Base-by-base conservation (phyloP, 2,329 filamentous ascomycete species). In the Scytalidium lignicola region DNA sequence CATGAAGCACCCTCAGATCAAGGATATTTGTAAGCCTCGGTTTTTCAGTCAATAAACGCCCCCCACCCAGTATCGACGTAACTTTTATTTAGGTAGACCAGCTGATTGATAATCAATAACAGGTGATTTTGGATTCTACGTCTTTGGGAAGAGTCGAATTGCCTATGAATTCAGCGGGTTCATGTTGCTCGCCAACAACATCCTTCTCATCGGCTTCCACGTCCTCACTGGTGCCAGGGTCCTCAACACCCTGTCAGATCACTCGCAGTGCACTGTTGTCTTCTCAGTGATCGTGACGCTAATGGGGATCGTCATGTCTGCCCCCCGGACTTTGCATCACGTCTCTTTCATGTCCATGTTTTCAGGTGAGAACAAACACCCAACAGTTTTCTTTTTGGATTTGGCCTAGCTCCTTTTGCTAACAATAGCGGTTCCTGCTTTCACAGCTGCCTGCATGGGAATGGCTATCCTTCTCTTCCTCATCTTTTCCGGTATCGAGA, bases 311-410 rank as follows among this genome's bases (percentile, higher is more conserved):
- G 55, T 75, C 23, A 65, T 75, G 65, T 73, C 70, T 17, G 43
- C 70, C 1, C 73, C 73, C 0, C 58, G 72, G 13, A 75, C 73
- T 3, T 58, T 76, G 21, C 66, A 65, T 22, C 72, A 75, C 52
- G 66, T 76, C 47, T 74, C 70, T 5, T 74, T 74, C 63, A 75
- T 76, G 73, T 72, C 69, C 9, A 75, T 75, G 67, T 69, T 71
- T 55, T 74, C 71, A 13, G 59, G 63, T 65, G 18, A 48, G 19
- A 20, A 37, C 17, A 48, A 51, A 20, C 32, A 49, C 9, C 26
- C 29, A 7, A 42, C 23, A 46, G 19, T 40, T 43, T 12, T 12
- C 28, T 47, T 48, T 19, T 28, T 43, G 15, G n/a, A 12, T 22
- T 26, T 26, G 23, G 5, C 23, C 23, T 26, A 26, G 23, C 5